Conservation (phyloP, 2,329 filamentous ascomycete species). For the Blastomyces percursus region DNA sequence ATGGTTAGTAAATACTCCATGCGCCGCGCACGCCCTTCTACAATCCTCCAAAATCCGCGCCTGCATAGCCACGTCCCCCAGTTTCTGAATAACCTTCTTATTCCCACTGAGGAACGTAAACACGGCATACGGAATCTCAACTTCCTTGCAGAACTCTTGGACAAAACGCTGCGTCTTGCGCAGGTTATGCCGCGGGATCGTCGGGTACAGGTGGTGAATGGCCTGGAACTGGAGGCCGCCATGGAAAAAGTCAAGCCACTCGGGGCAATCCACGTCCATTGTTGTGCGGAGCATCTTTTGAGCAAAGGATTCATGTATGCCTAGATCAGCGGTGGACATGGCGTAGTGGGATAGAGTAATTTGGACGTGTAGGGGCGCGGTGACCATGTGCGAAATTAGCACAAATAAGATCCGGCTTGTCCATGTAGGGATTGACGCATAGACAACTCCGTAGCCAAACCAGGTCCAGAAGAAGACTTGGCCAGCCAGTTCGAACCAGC, state of each 20-base stretch:
- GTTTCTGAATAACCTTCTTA: slow-evolving; percentile 58
- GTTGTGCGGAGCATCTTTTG: slow-evolving; percentile 86
- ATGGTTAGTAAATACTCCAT: slow-evolving; percentile 18
- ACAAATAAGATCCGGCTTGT: slow-evolving; percentile 62
- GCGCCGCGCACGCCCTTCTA: slow-evolving; percentile 36
- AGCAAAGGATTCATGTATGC: slow-evolving; percentile 72
- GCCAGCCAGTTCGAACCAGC: slow-evolving; percentile 63
- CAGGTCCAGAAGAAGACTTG: slow-evolving; percentile 74
- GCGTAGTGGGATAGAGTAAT: slow-evolving; percentile 87
- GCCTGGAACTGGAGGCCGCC: slow-evolving; percentile 83
- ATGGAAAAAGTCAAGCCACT: slow-evolving; percentile 81
- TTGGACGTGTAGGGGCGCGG: slow-evolving; percentile 73
- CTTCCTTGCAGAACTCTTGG: slow-evolving; percentile 68
- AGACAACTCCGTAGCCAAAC: slow-evolving; percentile 73
- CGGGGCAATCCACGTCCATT: slow-evolving; percentile 82
- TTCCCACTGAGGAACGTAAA: slow-evolving; percentile 76
- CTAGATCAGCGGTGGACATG: slow-evolving; percentile 81
- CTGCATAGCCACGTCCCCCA: slow-evolving; percentile 65
- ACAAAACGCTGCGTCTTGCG: slow-evolving; percentile 64
- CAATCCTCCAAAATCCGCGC: slow-evolving; percentile 62
- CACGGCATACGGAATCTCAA: slow-evolving; percentile 74
- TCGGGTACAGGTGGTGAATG: slow-evolving; percentile 73
- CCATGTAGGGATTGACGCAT: slow-evolving; percentile 57
- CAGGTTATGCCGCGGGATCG: slow-evolving; percentile 75
- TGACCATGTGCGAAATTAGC: slow-evolving; percentile 67